These are phyloP conservation scores for Fomitopsis palustris DNA, from an alignment of 1,284 basidiomycete genomes.

Conservation along the genomic window DNA sequence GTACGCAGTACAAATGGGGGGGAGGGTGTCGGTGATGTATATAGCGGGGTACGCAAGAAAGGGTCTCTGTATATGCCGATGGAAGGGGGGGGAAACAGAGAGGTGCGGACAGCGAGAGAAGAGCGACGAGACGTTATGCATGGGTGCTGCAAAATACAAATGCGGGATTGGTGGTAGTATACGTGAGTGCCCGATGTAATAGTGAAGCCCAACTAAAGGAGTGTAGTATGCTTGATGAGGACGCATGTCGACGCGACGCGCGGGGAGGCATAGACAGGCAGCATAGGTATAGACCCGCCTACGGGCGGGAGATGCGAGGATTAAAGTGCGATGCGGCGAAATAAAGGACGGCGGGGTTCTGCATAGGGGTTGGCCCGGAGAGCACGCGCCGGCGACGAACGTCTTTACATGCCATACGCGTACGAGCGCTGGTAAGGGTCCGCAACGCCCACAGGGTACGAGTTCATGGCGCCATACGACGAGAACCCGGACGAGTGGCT, in stretches of 20 bases:
- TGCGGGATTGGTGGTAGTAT: constrained; percentile 47
- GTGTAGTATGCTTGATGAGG: constrained; percentile 19
- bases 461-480: constrained; percentile 45
- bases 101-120: constrained; percentile 25
- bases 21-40: constrained; percentile 6
- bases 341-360: constrained; percentile 23
- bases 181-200: constrained; percentile 23
- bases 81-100: constrained; percentile 9
- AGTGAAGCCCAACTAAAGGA: constrained; percentile 29
- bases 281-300: constrained; percentile 32
- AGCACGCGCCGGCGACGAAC: constrained; percentile 5
- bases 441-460: constrained; percentile 47
- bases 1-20: constrained; percentile 34
- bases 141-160: constrained; percentile 64
- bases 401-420: constrained; percentile 74
- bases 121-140: constrained; percentile 47
- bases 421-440: constrained; percentile 77
- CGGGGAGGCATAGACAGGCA: constrained; percentile 28
- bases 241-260: constrained; percentile 20
- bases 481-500: constrained; percentile 53
- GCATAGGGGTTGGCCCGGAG: constrained; percentile 11
- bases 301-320: constrained; percentile 18
- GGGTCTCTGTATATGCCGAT: constrained; percentile 17
- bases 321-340: constrained; percentile 16
- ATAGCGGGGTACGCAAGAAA: constrained; percentile 26